Conservation (phyloP, 176 grass and related monocot species). For the Cenchrus purpureus region DNA sequence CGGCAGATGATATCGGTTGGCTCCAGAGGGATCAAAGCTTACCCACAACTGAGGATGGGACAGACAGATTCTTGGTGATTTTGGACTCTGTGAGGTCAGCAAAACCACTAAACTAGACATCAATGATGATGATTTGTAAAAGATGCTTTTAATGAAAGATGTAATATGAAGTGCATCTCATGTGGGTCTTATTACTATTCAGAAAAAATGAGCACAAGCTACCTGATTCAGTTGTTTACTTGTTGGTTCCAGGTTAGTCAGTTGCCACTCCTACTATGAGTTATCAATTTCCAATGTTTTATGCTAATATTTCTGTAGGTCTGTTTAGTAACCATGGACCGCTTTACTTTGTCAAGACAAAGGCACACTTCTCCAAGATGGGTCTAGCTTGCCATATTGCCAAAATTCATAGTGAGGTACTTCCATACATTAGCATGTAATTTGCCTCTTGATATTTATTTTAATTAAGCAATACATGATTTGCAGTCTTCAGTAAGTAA, state of each 20-base stretch:
- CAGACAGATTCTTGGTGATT: conserved; percentile 67
- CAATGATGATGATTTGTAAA: not conserved
- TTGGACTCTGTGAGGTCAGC: conserved; percentile 76
- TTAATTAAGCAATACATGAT: not conserved
- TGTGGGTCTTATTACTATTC: conserved; percentile 23
- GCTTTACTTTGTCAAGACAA: conserved; percentile 94
- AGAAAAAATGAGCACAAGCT: conserved; percentile 92
- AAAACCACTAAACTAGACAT: not conserved
- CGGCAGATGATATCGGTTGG: conserved; percentile 94
- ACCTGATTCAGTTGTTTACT: conserved; percentile 84
- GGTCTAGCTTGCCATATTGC: conserved; percentile 89
- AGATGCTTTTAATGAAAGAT: not conserved
- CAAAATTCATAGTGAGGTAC: conserved; percentile 95
- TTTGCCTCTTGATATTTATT: conserved; percentile 18
- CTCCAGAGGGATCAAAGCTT: conserved; percentile 61
- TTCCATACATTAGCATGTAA: conserved; percentile 12
- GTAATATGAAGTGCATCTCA: conserved; percentile 15
- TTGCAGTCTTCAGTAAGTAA: conserved; percentile 80
- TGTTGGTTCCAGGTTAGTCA: conserved; percentile 80
- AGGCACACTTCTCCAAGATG: conserved; percentile 91
- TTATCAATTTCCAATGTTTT: conserved; percentile 16
- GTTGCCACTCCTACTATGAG: not conserved
- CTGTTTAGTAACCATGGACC: conserved; percentile 94
- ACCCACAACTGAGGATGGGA: conserved; percentile 79
- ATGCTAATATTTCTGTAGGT: conserved; percentile 52